Evolutionary conservation across 2,329 filamentous ascomycete species (phyloP).

Genomic region (Verticillium nubilum): DNA sequence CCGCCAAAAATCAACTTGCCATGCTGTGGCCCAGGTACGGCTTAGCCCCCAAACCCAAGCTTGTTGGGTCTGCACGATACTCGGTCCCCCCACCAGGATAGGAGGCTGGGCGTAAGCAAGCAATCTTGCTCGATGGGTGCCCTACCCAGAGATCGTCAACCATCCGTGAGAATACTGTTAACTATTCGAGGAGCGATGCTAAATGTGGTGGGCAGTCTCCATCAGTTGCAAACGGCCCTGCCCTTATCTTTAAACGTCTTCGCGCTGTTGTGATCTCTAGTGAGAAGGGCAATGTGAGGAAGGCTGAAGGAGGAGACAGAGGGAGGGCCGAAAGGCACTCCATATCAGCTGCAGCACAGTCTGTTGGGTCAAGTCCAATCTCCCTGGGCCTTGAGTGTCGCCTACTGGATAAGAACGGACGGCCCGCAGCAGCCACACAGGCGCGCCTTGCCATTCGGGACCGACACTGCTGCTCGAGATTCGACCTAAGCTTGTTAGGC

Average conservation of each 20-base stretch:
- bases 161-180: not conserved
- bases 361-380: not conserved
- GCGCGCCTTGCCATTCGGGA: not conserved
- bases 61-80: not conserved
- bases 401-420: not conserved
- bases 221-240: too few relatives aligned
- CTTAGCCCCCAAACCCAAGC: not conserved
- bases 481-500: not conserved
- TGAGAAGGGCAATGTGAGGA: too few relatives aligned
- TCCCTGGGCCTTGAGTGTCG: not conserved
- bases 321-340: not conserved
- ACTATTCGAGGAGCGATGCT: not conserved
- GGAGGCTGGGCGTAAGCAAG: not conserved
- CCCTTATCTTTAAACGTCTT: too few relatives aligned
- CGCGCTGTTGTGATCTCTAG: too few relatives aligned
- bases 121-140: not conserved
- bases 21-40: not conserved
- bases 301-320: not conserved
- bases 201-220: too few relatives aligned
- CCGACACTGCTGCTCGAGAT: not conserved
- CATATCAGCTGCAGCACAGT: not conserved
- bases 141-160: not conserved
- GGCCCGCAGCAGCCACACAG: not conserved
- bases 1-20: not conserved
- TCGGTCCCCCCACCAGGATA: not conserved